phyloP scores from a whole-genome alignment of 768 basidiomycete species.

The Tricholoma flavovirens region DNA sequence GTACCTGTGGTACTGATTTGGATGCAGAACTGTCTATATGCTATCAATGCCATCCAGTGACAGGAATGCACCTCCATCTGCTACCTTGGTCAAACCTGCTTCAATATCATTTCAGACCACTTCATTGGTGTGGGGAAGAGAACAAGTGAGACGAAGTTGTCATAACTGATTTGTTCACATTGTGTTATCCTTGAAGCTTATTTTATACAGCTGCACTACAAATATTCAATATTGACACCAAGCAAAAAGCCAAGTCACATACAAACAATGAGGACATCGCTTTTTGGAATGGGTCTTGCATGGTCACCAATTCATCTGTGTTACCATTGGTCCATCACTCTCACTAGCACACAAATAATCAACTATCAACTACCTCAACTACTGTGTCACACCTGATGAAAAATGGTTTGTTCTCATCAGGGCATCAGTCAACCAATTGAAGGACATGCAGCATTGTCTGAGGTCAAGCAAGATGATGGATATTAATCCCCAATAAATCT shows the following conservation, averaged over 20 bases:
- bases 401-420: conserved; percentile 98
- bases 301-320: conserved; percentile 92
- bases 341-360: conserved; percentile 94
- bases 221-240: conserved; percentile 96
- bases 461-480: conserved; percentile 87
- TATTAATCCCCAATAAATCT: conserved; percentile 81
- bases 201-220: conserved; percentile 77
- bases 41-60: conserved; percentile 66
- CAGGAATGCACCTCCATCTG: conserved; percentile 57
- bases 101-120: conserved; percentile 99
- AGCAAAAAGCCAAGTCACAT: conserved; percentile 96
- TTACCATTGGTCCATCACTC: conserved; percentile 92
- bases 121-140: conserved; percentile 98
- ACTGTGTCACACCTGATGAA: conserved; percentile 86
- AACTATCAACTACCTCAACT: no score
- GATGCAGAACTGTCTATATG: conserved; percentile 71
- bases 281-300: conserved; percentile 98
- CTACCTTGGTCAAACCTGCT: conserved; percentile 75
- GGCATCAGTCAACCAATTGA: conserved; percentile 97
- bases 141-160: conserved; percentile 95
- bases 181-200: no score
- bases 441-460: conserved; percentile 96
- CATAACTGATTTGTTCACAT: conserved; percentile 80
- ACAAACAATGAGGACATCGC: conserved; percentile 89
- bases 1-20: neutral